Evolutionary conservation across 83 land plant genomes (phyloP).

Genomic region (Thuja plicata): DNA sequence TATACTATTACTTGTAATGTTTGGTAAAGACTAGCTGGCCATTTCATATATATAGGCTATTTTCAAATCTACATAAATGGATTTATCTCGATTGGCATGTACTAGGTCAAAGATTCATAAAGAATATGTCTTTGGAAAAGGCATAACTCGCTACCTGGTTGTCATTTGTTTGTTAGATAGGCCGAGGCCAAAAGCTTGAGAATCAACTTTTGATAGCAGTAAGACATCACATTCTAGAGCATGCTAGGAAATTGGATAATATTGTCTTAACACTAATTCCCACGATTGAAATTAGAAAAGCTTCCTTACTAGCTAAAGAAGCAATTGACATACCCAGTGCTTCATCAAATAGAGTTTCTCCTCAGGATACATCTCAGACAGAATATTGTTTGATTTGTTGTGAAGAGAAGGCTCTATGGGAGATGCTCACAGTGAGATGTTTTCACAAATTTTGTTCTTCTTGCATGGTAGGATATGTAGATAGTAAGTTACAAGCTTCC

Average conservation of each 20-base stretch:
- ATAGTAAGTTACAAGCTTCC: constrained; percentile 53
- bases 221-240: constrained; percentile 47
- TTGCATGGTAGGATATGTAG: constrained; percentile 66
- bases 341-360: constrained; percentile 16
- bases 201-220: constrained; percentile 49
- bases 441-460: constrained; percentile 70
- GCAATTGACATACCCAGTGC: constrained; percentile 38
- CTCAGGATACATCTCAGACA: constrained; percentile 18
- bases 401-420: constrained; percentile 46
- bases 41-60: background rate
- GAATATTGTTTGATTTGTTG: constrained; percentile 69
- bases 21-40: background rate
- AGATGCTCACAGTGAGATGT: constrained; percentile 59
- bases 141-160: background rate
- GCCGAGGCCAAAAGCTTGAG: constrained; percentile 27
- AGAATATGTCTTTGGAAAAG: background rate
- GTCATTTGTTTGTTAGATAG: constrained; percentile 28
- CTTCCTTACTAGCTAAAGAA: constrained; percentile 49
- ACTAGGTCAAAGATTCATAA: background rate
- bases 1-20: background rate
- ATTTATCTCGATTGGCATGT: background rate
- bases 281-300: constrained; percentile 26
- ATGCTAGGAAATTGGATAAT: constrained; percentile 40
- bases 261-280: constrained; percentile 51
- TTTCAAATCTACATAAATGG: background rate